These are phyloP conservation scores for Rhododendron vialii DNA, from an alignment of 148 eudicot species.

Conservation along the genomic window DNA sequence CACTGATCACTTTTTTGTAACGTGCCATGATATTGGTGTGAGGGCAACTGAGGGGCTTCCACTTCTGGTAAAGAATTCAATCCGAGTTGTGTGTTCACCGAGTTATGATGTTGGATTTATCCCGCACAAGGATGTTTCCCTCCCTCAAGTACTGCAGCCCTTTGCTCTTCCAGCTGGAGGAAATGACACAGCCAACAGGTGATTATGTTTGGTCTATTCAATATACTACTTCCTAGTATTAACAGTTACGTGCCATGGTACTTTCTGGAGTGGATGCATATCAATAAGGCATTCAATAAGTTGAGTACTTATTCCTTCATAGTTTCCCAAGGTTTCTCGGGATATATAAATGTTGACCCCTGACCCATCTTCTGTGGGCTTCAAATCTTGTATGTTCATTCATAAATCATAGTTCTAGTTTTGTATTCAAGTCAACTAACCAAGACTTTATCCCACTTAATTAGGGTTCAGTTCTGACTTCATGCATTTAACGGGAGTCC, in stretches of 20 bases:
- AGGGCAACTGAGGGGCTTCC: conserved; percentile 86
- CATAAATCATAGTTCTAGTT: background rate
- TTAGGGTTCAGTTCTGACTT: background rate
- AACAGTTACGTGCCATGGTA: background rate
- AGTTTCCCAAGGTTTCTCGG: background rate
- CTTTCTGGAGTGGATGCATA: background rate
- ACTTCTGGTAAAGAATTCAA: conserved; percentile 77
- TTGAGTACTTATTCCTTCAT: background rate
- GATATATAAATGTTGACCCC: background rate
- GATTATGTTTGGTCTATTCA: background rate
- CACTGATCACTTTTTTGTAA: conserved; percentile 91
- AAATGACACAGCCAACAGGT: conserved; percentile 82
- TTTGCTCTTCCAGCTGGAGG: conserved; percentile 97
- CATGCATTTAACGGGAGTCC: background rate
- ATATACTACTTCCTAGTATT: background rate
- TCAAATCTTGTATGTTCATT: background rate
- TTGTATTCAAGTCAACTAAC: background rate
- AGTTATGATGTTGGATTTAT: conserved; percentile 87
- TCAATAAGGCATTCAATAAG: background rate
- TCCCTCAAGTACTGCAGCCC: conserved; percentile 93
- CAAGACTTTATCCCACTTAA: background rate
- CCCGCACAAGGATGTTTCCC: conserved; percentile 94
- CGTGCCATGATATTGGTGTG: conserved; percentile 96
- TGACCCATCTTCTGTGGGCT: background rate
- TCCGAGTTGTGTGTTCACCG: conserved; percentile 87